These are phyloP conservation scores for Scalesia atractyloides DNA, from an alignment of 129 eudicot genomes.

Conservation along the genomic window DNA sequence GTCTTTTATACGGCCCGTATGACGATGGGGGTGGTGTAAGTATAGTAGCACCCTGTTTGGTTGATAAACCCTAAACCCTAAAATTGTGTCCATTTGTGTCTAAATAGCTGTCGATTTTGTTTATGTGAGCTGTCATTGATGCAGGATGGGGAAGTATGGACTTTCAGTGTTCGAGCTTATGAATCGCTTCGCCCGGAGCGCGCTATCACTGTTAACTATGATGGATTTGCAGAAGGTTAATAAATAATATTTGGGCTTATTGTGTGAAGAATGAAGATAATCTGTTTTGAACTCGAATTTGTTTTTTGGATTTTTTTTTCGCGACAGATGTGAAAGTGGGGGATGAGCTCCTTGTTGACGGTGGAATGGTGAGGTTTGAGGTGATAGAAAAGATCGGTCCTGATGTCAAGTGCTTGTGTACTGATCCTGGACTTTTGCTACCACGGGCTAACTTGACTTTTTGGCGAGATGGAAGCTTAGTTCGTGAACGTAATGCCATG, in stretches of 20 bases:
- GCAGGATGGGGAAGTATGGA: slow-evolving; percentile 96
- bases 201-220: slow-evolving; percentile 81
- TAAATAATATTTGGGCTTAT: background rate
- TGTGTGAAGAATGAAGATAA: background rate
- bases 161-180: slow-evolving; percentile 83
- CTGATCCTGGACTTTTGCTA: slow-evolving; percentile 90
- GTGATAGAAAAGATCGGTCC: slow-evolving; percentile 97
- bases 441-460: slow-evolving; percentile 93
- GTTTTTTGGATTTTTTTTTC: background rate
- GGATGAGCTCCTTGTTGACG: slow-evolving; percentile 94
- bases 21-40: too few relatives aligned
- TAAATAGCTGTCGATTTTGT: background rate
- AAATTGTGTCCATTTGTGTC: background rate
- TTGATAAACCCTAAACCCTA: background rate
- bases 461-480: slow-evolving; percentile 91
- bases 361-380: slow-evolving; percentile 99
- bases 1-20: too few relatives aligned
- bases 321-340: slow-evolving; percentile 83
- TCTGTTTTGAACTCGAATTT: background rate
- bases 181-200: slow-evolving; percentile 72
- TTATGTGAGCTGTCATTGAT: background rate
- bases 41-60: too few relatives aligned
- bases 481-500: slow-evolving; percentile 85
- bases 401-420: slow-evolving; percentile 92
- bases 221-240: slow-evolving; percentile 91